Conservation (phyloP, 2,329 filamentous ascomycete species). For the Neoascochyta sp. region DNA sequence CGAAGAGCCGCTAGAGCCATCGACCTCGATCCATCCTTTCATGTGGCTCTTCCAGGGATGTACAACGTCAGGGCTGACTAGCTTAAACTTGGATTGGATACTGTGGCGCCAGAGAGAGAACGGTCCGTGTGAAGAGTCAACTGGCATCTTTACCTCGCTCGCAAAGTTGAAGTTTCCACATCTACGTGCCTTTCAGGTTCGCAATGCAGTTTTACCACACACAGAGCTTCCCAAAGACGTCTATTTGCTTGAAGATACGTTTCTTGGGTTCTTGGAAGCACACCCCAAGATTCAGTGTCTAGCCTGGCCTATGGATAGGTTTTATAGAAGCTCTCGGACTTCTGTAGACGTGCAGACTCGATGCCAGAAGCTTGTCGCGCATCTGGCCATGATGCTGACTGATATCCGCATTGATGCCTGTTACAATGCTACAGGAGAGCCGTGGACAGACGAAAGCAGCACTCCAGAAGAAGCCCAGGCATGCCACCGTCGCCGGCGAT, state of each 20-base stretch:
- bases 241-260: slow-evolving; percentile 38
- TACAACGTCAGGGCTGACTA: slow-evolving; percentile 28
- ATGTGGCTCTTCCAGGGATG: slow-evolving; percentile 16
- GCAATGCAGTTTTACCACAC: slow-evolving; percentile 42
- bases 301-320: slow-evolving; percentile 47
- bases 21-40: slow-evolving; percentile 10
- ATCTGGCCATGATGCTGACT: slow-evolving; percentile 39
- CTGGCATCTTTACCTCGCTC: slow-evolving; percentile 21
- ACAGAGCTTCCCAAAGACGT: slow-evolving; percentile 37
- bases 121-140: slow-evolving; percentile 9
- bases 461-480: slow-evolving; percentile 14
- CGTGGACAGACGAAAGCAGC: slow-evolving; percentile 25
- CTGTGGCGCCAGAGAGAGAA: slow-evolving; percentile 26
- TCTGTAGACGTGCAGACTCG: slow-evolving; percentile 22
- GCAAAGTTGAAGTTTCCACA: slow-evolving; percentile 42
- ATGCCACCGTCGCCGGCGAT: slow-evolving; percentile 30
- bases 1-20: slow-evolving; percentile 2
- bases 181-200: slow-evolving; percentile 45
- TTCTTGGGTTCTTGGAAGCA: slow-evolving; percentile 44
- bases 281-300: slow-evolving; percentile 45
- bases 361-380: slow-evolving; percentile 34
- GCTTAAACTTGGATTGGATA: slow-evolving; percentile 36
- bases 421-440: slow-evolving; percentile 27
- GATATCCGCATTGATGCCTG: slow-evolving; percentile 44
- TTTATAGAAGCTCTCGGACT: slow-evolving; percentile 37